Evolutionary conservation across 1,139 yeast species (phyloP), one percentile per base, ranked within the genome.

Genomic region (Magnusiomyces tetraspermus): DNA sequence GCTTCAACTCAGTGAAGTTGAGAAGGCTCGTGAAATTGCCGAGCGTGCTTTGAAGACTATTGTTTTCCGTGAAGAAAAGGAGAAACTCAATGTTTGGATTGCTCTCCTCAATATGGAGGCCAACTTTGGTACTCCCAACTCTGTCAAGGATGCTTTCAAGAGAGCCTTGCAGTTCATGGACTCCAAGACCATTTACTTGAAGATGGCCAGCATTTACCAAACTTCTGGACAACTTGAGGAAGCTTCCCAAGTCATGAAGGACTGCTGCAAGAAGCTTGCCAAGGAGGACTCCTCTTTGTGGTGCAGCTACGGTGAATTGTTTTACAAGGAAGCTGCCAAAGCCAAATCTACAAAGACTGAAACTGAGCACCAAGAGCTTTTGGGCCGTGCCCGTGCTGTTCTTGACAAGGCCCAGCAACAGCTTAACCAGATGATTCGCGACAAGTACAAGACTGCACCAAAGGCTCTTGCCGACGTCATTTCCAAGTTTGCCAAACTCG

Each of bases 11-110:
- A 85, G 96, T 73, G 98, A 92, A 67, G 74, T 89, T 56, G 97
- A 90, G 52, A 88, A 85, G 70, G 97, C 97, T 13, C 81, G 98
- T 62, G 96, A 87, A 67, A 80, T 92, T 60, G 97, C 87, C 48
- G 86, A 85, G 63, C 80, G 98, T 59, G 98, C 97, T 3, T 76
- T 92, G 64, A 87, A 86, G 72, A 84, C 95, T 10, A 92, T 92
- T 61, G 82, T 80, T 64, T 88, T 83, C 72, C 80, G 97, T 63
- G 97, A 90, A 65, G 98, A 94, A 68, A 83, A 82, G 63, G 98
- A 92, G 67, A 88, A 89, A 70, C 71, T 89, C 71, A 94, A 92
- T 65, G 83, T 92, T 51, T 94, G 98, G 98, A 86, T 92, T 67
- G 98, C 97, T 1, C 71, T 89, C 65, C 78, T 92, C 62, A 92